A percentile compares a stretch with the other conserved stretches of the same genome.
Evolutionary conservation across 371 early-diverging fungal species (phyloP).

Genomic region (Mucor lusitanicus): DNA sequence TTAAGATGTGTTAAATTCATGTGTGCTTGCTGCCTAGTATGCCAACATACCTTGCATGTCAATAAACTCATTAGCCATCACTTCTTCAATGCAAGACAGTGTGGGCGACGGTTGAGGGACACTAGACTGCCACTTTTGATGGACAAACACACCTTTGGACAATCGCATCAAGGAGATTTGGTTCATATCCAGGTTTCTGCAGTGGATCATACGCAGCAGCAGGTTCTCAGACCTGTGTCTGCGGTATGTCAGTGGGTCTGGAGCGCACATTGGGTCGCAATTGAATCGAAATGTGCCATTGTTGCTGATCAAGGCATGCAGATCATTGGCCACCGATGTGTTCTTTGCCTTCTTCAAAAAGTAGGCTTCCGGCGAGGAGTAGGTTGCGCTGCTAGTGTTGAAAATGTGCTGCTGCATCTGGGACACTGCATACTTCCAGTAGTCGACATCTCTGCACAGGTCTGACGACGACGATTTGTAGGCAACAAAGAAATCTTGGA

Average conservation of each 20-base stretch:
- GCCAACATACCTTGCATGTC: slow-evolving; percentile 13
- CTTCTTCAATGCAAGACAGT: slow-evolving; percentile 22
- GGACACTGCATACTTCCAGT: slow-evolving; percentile 15
- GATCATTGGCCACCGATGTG: neutral
- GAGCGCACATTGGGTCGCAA: neutral
- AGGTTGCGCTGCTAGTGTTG: slow-evolving; percentile 24
- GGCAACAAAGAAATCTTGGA: slow-evolving; percentile 12
- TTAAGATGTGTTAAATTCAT: too few species aligned
- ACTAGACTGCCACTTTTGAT: slow-evolving; percentile 37
- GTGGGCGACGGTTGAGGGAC: slow-evolving; percentile 27
- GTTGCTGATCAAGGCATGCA: slow-evolving; percentile 1
- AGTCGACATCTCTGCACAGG: neutral
- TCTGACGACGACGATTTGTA: neutral
- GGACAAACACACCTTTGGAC: slow-evolving; percentile 45
- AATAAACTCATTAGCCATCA: neutral
- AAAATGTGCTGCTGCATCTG: slow-evolving; percentile 34
- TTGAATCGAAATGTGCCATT: neutral
- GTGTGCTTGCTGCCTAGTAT: neutral
- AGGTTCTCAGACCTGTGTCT: slow-evolving; percentile 41
- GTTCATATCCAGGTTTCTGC: slow-evolving; percentile 15
- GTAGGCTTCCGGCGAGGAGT: slow-evolving; percentile 29
- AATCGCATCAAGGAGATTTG: slow-evolving; percentile 33
- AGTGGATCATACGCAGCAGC: slow-evolving; percentile 34
- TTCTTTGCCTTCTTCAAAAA: slow-evolving; percentile 7
- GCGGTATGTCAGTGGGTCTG: slow-evolving; percentile 25